Conservation (phyloP, 2,329 filamentous ascomycete genomes). For the Thielaviopsis musarum region DNA sequence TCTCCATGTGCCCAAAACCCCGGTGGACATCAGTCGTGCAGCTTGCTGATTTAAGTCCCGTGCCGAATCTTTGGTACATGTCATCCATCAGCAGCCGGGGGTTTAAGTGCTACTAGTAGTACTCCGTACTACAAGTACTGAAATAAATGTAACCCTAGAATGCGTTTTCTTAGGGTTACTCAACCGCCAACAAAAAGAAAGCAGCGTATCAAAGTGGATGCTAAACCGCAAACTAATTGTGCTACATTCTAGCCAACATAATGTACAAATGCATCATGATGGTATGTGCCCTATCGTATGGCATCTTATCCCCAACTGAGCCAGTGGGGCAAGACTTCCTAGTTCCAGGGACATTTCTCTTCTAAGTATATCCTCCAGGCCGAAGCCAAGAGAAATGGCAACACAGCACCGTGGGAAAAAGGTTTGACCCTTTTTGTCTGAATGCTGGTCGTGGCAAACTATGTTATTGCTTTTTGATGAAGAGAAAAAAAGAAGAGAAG, state of each 20-base stretch:
- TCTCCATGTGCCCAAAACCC: background rate
- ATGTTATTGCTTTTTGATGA: conserved; percentile 13
- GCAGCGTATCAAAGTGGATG: too few species aligned
- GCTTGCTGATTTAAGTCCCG: too few species aligned
- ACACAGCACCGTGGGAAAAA: conserved; percentile 12
- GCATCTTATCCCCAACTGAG: conserved; percentile 12
- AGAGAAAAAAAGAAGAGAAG: conserved; percentile 10
- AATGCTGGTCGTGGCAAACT: conserved; percentile 13
- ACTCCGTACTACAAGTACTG: too few species aligned
- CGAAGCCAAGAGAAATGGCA: conserved; percentile 12
- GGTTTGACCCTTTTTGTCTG: conserved; percentile 1
- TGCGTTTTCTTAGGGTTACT: background rate
- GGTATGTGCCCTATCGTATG: conserved; percentile 12
- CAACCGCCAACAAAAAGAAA: background rate
- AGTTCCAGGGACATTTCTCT: conserved; percentile 13
- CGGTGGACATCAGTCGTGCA: background rate
- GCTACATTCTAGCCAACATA: background rate
- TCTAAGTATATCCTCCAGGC: conserved; percentile 11
- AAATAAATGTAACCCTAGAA: background rate
- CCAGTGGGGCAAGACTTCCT: conserved; percentile 13
- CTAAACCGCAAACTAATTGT: background rate
- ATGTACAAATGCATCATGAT: background rate
- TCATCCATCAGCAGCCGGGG: background rate
- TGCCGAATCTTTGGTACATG: background rate
- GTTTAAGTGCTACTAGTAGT: background rate